phyloP scores from a whole-genome alignment of 208 protist genomes.

The Acanthamoeba castellanii region DNA sequence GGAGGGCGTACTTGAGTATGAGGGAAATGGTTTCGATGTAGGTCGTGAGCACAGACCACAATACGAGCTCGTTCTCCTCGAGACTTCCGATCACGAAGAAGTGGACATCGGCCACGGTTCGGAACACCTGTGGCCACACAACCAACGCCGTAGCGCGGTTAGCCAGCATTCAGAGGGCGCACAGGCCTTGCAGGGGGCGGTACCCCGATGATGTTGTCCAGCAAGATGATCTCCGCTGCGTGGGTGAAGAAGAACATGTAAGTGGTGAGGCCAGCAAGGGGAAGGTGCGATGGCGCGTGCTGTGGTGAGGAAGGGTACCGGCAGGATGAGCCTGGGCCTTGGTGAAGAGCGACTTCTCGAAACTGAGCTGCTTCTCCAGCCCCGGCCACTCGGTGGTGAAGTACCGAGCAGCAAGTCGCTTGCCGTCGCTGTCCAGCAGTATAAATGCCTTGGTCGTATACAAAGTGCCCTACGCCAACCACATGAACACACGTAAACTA shows the following conservation, averaged over 20 bases:
- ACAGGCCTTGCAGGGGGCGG: background rate
- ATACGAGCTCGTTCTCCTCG: conserved; percentile 74
- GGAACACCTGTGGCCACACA: background rate
- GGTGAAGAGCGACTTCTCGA: conserved; percentile 56
- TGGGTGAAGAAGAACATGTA: background rate
- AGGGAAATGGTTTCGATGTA: conserved; percentile 35
- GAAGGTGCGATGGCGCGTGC: background rate
- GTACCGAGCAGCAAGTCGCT: conserved; percentile 67
- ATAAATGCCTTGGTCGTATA: conserved; percentile 60
- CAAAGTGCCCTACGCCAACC: background rate
- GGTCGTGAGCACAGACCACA: conserved; percentile 47
- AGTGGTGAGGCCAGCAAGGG: background rate
- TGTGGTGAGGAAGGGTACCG: background rate
- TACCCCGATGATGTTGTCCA: conserved; percentile 70
- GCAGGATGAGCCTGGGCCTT: conserved; percentile 35
- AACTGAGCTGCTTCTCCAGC: conserved; percentile 45
- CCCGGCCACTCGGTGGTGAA: background rate
- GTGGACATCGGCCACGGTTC: conserved; percentile 18
- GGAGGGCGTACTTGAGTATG: background rate
- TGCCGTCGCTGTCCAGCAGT: conserved; percentile 57
- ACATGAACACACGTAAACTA: background rate
- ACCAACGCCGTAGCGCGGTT: no score
- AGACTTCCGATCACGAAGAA: conserved; percentile 55
- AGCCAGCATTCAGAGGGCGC: background rate
- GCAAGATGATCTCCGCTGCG: conserved; percentile 64